These are phyloP conservation scores for Vitis rotundifolia DNA, from an alignment of 164 flowering plant species.

Conservation along the genomic window DNA sequence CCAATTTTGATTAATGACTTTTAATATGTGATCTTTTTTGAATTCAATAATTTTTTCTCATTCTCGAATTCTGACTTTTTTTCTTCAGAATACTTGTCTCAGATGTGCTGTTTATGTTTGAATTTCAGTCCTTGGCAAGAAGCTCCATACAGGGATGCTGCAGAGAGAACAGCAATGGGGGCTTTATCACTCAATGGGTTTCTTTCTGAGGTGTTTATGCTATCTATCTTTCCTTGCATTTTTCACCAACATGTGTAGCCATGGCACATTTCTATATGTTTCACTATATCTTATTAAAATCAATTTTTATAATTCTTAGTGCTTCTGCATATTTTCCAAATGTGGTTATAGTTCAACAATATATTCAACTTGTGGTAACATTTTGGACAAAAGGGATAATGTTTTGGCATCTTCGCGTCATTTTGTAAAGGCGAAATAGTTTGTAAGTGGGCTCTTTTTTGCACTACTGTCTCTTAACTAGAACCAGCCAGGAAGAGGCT, in stretches of 20 bases:
- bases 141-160: constrained; percentile 74
- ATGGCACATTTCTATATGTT: not conserved
- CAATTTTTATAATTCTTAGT: not conserved
- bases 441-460: not conserved
- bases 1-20: too few relatives aligned
- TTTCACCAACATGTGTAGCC: not conserved
- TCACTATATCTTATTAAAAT: not conserved
- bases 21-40: too few relatives aligned
- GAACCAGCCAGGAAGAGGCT: not conserved
- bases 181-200: constrained; percentile 83
- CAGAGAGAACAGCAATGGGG: constrained; percentile 75
- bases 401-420: not conserved
- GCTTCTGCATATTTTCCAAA: not conserved
- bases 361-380: not conserved
- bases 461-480: not conserved
- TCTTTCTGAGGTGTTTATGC: constrained; percentile 63
- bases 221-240: not conserved
- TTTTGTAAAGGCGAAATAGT: not conserved
- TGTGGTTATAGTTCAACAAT: not conserved
- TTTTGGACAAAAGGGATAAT: not conserved
- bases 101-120: not conserved
- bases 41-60: too few relatives aligned
- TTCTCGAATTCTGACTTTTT: not conserved
- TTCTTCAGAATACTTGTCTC: not conserved
- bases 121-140: constrained; percentile 81